phyloP scores from a whole-genome alignment of 2,329 filamentous ascomycete genomes.

The Claviceps africana region DNA sequence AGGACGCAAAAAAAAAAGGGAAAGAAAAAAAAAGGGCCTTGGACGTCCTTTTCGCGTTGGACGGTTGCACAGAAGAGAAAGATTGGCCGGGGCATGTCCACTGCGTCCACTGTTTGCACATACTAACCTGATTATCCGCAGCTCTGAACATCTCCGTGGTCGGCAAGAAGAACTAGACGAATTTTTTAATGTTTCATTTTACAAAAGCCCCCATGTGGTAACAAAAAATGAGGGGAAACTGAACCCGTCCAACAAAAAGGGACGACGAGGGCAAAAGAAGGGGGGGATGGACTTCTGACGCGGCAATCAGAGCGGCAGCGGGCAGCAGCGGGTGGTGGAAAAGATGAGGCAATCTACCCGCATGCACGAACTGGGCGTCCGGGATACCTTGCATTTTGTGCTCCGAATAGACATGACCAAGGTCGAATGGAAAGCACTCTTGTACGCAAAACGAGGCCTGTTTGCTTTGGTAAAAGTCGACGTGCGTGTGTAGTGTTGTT shows the following conservation, averaged over 20 bases:
- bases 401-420: slow-evolving; percentile 22
- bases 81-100: no score
- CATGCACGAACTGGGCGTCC: slow-evolving; percentile 37
- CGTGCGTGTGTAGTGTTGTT: no score
- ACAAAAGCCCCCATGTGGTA: background rate
- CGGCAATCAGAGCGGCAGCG: slow-evolving; percentile 1
- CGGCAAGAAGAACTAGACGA: slow-evolving; percentile 36
- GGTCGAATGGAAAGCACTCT: slow-evolving; percentile 22
- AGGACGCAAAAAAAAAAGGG: no score
- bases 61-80: background rate
- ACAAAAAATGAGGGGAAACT: background rate
- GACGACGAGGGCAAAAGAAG: slow-evolving; percentile 6
- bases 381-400: slow-evolving; percentile 36
- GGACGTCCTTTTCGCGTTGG: background rate
- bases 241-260: background rate
- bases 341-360: slow-evolving; percentile 20
- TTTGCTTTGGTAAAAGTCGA: background rate
- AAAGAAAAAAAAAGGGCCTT: background rate
- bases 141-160: slow-evolving; percentile 40
- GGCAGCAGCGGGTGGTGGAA: slow-evolving; percentile 12
- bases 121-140: slow-evolving; percentile 10
- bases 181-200: background rate
- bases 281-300: slow-evolving; percentile 8
- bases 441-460: background rate
- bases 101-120: background rate